Conservation (phyloP, 2,329 filamentous ascomycete species). For the Phyllosticta ampelicida region DNA sequence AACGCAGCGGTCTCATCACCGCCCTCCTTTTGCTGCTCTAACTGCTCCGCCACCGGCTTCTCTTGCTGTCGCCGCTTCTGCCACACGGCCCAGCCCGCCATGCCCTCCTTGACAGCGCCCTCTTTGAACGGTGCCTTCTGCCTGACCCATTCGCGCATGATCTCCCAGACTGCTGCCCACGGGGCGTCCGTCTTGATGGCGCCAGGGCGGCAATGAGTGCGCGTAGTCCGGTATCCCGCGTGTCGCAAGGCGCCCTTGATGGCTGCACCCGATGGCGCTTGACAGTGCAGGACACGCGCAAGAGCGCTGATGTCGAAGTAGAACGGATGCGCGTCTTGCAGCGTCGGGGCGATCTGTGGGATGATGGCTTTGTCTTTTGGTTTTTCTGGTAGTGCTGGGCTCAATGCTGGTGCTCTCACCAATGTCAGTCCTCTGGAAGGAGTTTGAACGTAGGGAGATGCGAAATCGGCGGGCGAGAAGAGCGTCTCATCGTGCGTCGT, state of each 20-base stretch:
- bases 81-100: conserved; percentile 61
- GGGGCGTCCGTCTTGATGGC: conserved; percentile 91
- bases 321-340: conserved; percentile 56
- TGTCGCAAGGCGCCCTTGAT: conserved; percentile 71
- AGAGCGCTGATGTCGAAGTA: conserved; percentile 71
- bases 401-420: conserved; percentile 22
- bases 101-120: conserved; percentile 56
- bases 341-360: conserved; percentile 17
- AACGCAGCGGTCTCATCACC: not conserved
- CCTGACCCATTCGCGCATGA: conserved; percentile 84
- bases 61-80: conserved; percentile 23
- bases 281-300: conserved; percentile 65
- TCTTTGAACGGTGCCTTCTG: conserved; percentile 71
- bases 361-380: conserved; percentile 14
- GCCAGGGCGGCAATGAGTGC: conserved; percentile 81
- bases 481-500: conserved; percentile 69
- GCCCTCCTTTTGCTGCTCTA: conserved; percentile 25
- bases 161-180: conserved; percentile 80
- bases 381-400: conserved; percentile 12
- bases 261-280: conserved; percentile 67
- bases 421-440: not conserved
- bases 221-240: conserved; percentile 70
- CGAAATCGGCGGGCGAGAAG: conserved; percentile 15
- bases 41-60: conserved; percentile 13
- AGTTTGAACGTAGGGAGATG: conserved; percentile 15